Evolutionary conservation across 345 rosid genomes (phyloP), one percentile per base, ranked within the genome.

Genomic region (Nasturtium officinale): DNA sequence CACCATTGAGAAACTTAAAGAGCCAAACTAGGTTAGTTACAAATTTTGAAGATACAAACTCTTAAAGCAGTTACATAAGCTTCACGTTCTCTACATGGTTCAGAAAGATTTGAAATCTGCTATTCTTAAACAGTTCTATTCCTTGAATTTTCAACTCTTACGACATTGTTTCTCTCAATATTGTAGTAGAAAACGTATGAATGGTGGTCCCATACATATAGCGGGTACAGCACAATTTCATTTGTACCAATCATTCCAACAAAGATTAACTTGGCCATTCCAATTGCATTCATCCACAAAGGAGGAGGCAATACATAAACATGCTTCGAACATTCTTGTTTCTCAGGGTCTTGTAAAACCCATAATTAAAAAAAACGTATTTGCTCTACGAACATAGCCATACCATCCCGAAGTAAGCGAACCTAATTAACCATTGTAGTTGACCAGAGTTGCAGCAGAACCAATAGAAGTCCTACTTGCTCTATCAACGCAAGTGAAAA

Each of bases 301-400:
- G 18, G 35, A 54, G 18, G 35, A 25, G 37, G 20, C 30, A 54
- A 28, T 3, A 25, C 18, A 3, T 54, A 54, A 3, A 15, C 4
- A 7, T 15, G 18, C 10, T 54, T 1, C 18, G 37, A 28, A 37
- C 37, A 54, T 28, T 50, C n/a, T 7, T 50, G 10, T 10, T 50
- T 20, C 2, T 50, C 55, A 1, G 5, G 2, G 8, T 51, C 30
- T 10, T 51, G 0, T 0, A 51, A 3, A 51, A 51, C 56, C n/a
- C 56, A 51, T 0, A 51, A 21, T 3, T 50, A n/a, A 21, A 50
- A 50, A 9, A 10, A 13, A 10, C 5, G 0, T 23, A 51, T 1
- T 1, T 11, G 1, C 5, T 5, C 30, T 6, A 2, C 3, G 0
- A 23, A 2, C 3, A 0, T 2, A 0, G 3, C 2, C 2, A 51